These are phyloP conservation scores for Coniochaeta ligniaria DNA, from an alignment of 2,329 filamentous ascomycete genomes.

Conservation along the genomic window DNA sequence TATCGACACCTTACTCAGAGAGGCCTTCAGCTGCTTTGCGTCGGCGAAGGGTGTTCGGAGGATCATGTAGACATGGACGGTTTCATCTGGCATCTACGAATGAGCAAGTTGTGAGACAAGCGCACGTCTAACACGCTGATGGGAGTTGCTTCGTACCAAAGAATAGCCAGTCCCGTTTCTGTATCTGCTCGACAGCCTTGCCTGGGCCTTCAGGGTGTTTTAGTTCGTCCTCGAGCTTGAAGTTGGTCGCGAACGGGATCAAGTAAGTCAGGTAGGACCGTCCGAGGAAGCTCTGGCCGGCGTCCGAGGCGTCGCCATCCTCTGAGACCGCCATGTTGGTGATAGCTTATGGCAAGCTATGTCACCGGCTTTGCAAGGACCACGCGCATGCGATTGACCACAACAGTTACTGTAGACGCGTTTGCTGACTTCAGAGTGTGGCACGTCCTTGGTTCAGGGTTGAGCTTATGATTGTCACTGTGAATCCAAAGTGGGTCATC, in stretches of 20 bases:
- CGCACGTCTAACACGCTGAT: slow-evolving; percentile 11
- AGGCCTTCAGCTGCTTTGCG: slow-evolving; percentile 48
- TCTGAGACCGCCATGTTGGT: slow-evolving; percentile 18
- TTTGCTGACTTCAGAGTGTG: not conserved
- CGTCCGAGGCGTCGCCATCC: slow-evolving; percentile 20
- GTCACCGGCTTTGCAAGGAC: not conserved
- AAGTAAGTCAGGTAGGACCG: slow-evolving; percentile 54
- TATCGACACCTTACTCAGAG: slow-evolving; percentile 56
- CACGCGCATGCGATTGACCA: no score
- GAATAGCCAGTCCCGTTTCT: slow-evolving; percentile 58
- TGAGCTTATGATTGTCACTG: not conserved
- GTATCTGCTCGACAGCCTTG: slow-evolving; percentile 47
- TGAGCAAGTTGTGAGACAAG: slow-evolving; percentile 35
- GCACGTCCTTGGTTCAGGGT: not conserved
- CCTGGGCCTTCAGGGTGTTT: slow-evolving; percentile 31
- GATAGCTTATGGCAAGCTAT: not conserved
- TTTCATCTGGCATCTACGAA: slow-evolving; percentile 60
- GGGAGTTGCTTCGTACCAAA: slow-evolving; percentile 53
- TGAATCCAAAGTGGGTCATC: not conserved
- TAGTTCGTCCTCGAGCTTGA: slow-evolving; percentile 46
- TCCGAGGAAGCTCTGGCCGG: slow-evolving; percentile 42
- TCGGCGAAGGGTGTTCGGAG: slow-evolving; percentile 57
- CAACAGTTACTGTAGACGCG: not conserved
- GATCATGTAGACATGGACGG: slow-evolving; percentile 60
- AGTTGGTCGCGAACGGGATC: slow-evolving; percentile 48